Percentiles rank a stretch among this genome's conserved stretches.
These are phyloP conservation scores for Jaapia argillacea DNA, from an alignment of 768 basidiomycete genomes.

Conservation along the genomic window DNA sequence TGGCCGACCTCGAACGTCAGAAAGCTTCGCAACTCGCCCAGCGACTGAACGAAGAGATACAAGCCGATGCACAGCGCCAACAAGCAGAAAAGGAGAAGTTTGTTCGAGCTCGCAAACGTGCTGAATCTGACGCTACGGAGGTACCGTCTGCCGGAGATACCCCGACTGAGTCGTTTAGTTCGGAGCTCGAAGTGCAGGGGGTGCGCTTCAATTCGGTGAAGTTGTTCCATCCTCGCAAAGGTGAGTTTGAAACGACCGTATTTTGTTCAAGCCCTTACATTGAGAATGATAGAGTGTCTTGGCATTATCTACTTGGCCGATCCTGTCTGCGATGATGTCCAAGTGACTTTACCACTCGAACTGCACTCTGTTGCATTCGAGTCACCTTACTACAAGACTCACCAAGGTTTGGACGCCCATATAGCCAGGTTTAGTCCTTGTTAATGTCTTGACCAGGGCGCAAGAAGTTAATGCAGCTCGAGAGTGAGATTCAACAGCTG, in stretches of 20 bases:
- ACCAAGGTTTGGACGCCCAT: slow-evolving; percentile 38
- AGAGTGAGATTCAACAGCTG: slow-evolving; percentile 54
- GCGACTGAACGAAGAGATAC: slow-evolving; percentile 56
- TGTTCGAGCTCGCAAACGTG: slow-evolving; percentile 45
- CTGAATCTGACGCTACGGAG: slow-evolving; percentile 63
- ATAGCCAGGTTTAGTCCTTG: neutral
- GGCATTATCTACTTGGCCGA: slow-evolving; percentile 67
- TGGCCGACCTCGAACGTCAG: slow-evolving; percentile 40
- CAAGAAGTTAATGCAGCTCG: slow-evolving; percentile 61
- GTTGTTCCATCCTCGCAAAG: slow-evolving; percentile 62
- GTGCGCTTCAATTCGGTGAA: slow-evolving; percentile 55
- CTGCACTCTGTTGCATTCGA: slow-evolving; percentile 58
- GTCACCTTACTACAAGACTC: slow-evolving; percentile 56
- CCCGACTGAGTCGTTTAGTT: slow-evolving; percentile 50
- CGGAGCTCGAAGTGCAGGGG: slow-evolving; percentile 48
- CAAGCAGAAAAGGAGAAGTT: slow-evolving; percentile 41
- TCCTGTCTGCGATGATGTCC: slow-evolving; percentile 59
- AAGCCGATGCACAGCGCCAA: slow-evolving; percentile 54
- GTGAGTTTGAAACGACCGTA: slow-evolving; percentile 31
- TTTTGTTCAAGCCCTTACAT: no score
- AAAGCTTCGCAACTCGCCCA: slow-evolving; percentile 42
- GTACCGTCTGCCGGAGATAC: slow-evolving; percentile 31
- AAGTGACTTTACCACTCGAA: slow-evolving; percentile 53
- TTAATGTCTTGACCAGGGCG: slow-evolving; percentile 27
- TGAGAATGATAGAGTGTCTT: slow-evolving; percentile 43